Percentiles rank a stretch among this genome's conserved stretches.
These are phyloP conservation scores for Amanita muscaria DNA, from an alignment of 768 basidiomycete genomes.

Conservation along the genomic window DNA sequence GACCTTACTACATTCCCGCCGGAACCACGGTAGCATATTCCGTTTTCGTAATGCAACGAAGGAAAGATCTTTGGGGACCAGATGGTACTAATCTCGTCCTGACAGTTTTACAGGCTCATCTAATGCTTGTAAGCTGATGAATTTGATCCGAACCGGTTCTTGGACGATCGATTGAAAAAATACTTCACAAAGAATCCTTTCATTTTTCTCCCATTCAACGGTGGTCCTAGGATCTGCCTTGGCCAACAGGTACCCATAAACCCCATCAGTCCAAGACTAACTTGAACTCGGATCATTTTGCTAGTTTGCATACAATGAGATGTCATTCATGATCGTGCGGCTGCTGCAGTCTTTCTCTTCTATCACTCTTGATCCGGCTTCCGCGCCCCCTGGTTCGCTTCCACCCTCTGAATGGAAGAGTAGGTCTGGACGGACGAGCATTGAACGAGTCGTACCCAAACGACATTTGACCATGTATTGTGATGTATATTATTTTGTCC, in stretches of 20 bases:
- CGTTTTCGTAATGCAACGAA: slow-evolving; percentile 51
- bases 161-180: slow-evolving; percentile 38
- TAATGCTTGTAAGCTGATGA: too few species aligned
- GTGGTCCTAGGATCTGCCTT: slow-evolving; percentile 49
- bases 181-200: slow-evolving; percentile 57
- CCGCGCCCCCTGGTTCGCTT: slow-evolving; percentile 34
- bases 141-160: too few species aligned
- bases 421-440: slow-evolving; percentile 36
- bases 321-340: slow-evolving; percentile 56
- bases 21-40: slow-evolving; percentile 45
- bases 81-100: too few species aligned
- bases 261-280: too few species aligned
- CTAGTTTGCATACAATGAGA: slow-evolving; percentile 51
- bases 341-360: slow-evolving; percentile 51
- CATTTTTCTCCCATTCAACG: slow-evolving; percentile 65
- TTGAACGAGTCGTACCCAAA: slow-evolving; percentile 44
- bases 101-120: too few species aligned
- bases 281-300: too few species aligned
- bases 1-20: slow-evolving; percentile 47
- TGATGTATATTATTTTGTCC: slow-evolving; percentile 21
- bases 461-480: slow-evolving; percentile 47
- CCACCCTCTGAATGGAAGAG: slow-evolving; percentile 41
- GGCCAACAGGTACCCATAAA: slow-evolving; percentile 62
- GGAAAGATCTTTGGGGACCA: slow-evolving; percentile 28
- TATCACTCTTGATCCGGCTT: slow-evolving; percentile 36